Conservation (phyloP, 2,329 filamentous ascomycete genomes). For the Verticillium isaacii region DNA sequence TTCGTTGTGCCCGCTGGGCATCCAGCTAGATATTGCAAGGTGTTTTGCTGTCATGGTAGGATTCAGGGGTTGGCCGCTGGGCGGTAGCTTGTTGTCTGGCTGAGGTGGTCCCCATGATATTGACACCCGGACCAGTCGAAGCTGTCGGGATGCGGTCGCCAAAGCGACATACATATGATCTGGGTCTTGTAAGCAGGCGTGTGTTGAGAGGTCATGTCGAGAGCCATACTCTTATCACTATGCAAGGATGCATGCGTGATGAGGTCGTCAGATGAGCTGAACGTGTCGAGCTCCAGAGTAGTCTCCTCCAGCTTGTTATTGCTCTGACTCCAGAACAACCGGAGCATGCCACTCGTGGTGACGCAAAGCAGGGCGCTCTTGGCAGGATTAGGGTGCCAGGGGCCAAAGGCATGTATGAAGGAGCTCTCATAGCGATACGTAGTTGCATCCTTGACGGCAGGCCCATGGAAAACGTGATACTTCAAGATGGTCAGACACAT, state of each 20-base stretch:
- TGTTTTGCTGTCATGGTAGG: slow-evolving; percentile 51
- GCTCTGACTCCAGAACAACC: slow-evolving; percentile 72
- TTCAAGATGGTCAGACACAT: slow-evolving; percentile 1
- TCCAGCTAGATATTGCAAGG: slow-evolving; percentile 54
- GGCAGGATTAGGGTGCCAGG: slow-evolving; percentile 65
- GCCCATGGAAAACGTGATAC: slow-evolving; percentile 49
- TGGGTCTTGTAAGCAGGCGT: slow-evolving; percentile 6
- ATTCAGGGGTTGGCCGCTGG: slow-evolving; percentile 40
- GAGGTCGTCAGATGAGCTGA: slow-evolving; percentile 67
- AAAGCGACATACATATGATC: slow-evolving; percentile 36
- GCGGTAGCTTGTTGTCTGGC: slow-evolving; percentile 47
- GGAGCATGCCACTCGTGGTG: slow-evolving; percentile 68
- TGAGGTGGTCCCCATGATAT: slow-evolving; percentile 69
- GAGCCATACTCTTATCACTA: slow-evolving; percentile 61
- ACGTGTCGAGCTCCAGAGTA: slow-evolving; percentile 67
- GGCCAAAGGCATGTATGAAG: slow-evolving; percentile 61
- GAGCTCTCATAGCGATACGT: slow-evolving; percentile 68
- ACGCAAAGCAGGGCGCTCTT: slow-evolving; percentile 75
- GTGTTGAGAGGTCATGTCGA: neutral
- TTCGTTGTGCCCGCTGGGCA: slow-evolving; percentile 40
- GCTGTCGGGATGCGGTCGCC: slow-evolving; percentile 64
- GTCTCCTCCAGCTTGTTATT: slow-evolving; percentile 69
- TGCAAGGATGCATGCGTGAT: slow-evolving; percentile 75
- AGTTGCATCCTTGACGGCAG: slow-evolving; percentile 51
- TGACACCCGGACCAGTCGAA: slow-evolving; percentile 68